Evolutionary conservation across 305 asterid genomes (phyloP).

Genomic region (Fraxinus paxiana): DNA sequence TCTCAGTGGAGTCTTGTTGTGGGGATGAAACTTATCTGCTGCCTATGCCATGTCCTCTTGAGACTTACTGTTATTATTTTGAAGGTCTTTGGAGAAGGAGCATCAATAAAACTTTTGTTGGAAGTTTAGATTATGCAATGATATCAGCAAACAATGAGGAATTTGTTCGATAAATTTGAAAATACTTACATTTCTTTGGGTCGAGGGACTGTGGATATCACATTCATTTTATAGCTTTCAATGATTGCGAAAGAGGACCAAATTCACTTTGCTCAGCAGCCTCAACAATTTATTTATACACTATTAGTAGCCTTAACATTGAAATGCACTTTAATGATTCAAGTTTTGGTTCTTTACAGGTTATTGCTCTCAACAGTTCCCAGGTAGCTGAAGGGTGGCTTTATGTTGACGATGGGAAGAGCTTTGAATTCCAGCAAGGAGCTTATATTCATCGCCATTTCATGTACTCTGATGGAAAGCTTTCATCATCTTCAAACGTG

Average conservation of each 20-base stretch:
- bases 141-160: not conserved
- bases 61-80: not conserved
- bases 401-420: slow-evolving; percentile 86
- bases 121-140: not conserved
- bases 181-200: not conserved
- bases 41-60: not conserved
- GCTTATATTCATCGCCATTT: slow-evolving; percentile 76
- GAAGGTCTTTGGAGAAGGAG: not conserved
- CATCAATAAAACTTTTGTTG: not conserved
- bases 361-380: slow-evolving; percentile 77
- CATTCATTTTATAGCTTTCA: not conserved
- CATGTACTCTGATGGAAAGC: slow-evolving; percentile 56
- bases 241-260: not conserved
- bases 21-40: not conserved
- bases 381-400: slow-evolving; percentile 89
- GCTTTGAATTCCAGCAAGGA: slow-evolving; percentile 75
- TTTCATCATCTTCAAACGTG: slow-evolving; percentile 53
- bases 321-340: not conserved
- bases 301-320: not conserved
- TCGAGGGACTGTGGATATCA: not conserved
- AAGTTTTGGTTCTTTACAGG: slow-evolving; percentile 40
- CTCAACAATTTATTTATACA: not conserved
- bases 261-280: not conserved
- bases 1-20: not conserved
- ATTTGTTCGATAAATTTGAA: not conserved